Evolutionary conservation across 1,284 basidiomycete genomes (phyloP), one percentile per base, ranked within the genome.

Genomic region (Ganoderma sp.): DNA sequence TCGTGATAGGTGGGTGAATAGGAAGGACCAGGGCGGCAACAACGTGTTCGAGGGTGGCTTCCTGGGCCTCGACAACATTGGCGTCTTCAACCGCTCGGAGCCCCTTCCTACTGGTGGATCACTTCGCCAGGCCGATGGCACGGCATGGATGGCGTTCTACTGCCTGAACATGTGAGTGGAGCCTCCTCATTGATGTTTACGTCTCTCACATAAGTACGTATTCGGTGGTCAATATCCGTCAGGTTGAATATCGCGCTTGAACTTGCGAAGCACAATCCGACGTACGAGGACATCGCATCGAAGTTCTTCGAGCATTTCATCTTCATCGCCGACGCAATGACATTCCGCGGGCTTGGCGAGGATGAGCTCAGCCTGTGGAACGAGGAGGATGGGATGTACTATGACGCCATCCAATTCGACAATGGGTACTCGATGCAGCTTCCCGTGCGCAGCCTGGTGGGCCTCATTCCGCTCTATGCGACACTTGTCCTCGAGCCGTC

Each of bases 121-220:
- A 15, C 84, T 99, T 66, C 95, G 97, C 65, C 97, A 99, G 81
- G 96, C 97, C 9, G 97, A 99, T 79, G 97, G 97, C 19, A 99
- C 97, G 6, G 95, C 96, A 0, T 99, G 97, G 97, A 99, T 99
- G 97, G 97, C 95, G 37, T 99, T 99, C 84, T 99, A 97, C 80
- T 95, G 91, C 74, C 82, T 99, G 69, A 97, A 97, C 77, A 99
- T 99, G 96, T 93, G 52, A 56, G 52, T 28, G 59, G 15, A 62
- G 34, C n/a, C 5, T 14, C 12, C 3, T 6, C 7, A 15, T 43
- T 28, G 56, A 66, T 54, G 32, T 7, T 22, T 28, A 37, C 8
- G 25, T 66, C 28, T 39, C 43, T 54, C 19, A 41, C 28, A 56
- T 67, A 8, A 3, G 19, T 67, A 8, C 10, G 19, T 54, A 2